Evolutionary conservation across 176 grass and related monocot genomes (phyloP), one percentile per base, ranked within the genome.

Genomic region (Oropetium thomaeum): DNA sequence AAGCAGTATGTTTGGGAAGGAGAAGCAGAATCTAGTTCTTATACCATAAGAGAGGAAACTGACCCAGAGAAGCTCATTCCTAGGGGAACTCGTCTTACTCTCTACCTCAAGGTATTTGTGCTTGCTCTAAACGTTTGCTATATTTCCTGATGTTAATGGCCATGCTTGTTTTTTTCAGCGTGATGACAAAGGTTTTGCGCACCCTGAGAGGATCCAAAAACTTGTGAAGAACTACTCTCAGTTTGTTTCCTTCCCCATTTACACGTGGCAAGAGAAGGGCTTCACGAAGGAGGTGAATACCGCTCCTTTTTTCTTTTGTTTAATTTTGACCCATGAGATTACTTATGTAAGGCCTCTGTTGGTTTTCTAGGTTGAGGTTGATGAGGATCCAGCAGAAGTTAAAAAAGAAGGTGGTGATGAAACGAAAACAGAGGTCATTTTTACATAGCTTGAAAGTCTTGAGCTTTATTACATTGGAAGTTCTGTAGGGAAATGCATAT

Each of bases 201-300:
- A 99, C 62, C 96, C 92, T 65, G 96, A 99, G 73, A 92, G 71
- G 87, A 86, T 99, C 43, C 89, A 99, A 75, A 95, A 95, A 74
- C 96, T 99, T 45, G 65, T 99, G 70, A 95, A 95, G 87, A 99
- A 95, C 63, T 99, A 99, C 76, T 99, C 96, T 14, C 96, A 99
- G 66, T 99, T 99, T 90, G 92, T 99, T 74, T 99, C 96, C 53
- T 99, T 99, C 52, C 91, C 92, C 58, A 95, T 99, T 75, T 99
- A 95, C 60, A 95, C 87, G 13, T 99, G 91, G 96, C 84, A 95
- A 95, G 96, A 99, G 65, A 99, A 95, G 65, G 96, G 96, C 55
- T 89, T 76, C 59, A 95, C 92, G 22, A 99, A 99, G 76, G 96
- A 95, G 89, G 96, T 95, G 65, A 67, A n/a, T 20, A 37, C 30